Percentiles rank a stretch among this genome's conserved stretches.
Conservation (phyloP, 164 flowering plant species). For the Tetracentron sinense region DNA sequence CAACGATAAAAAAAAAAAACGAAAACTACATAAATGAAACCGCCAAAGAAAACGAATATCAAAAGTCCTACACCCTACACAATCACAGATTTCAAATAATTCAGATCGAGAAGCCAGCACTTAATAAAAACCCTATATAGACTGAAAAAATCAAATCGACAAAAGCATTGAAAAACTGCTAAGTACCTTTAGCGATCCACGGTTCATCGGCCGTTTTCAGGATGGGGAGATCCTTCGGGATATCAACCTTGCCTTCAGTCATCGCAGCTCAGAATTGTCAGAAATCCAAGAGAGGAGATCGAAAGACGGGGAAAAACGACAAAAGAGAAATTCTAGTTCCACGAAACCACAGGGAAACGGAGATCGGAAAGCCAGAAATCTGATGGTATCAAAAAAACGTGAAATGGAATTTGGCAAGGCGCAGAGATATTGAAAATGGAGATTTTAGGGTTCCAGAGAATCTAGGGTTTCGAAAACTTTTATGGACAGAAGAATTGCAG, state of each 20-base stretch:
- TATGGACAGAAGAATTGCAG: not conserved
- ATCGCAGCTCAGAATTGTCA: slow-evolving; percentile 19
- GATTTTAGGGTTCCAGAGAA: not conserved
- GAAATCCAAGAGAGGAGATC: slow-evolving; percentile 6
- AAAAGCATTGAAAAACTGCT: not conserved
- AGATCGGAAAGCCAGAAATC: not conserved
- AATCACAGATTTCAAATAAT: not conserved
- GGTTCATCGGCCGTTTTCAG: slow-evolving; percentile 44
- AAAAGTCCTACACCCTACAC: slow-evolving; percentile 11
- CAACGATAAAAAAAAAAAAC: not conserved
- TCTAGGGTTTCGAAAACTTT: slow-evolving; percentile 6
- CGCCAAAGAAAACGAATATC: not conserved
- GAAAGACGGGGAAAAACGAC: not conserved
- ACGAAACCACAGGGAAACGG: not conserved
- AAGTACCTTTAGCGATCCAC: slow-evolving; percentile 50
- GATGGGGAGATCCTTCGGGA: slow-evolving; percentile 70
- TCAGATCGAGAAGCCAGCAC: slow-evolving; percentile 20
- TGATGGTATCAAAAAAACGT: not conserved
- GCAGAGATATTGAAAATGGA: not conserved
- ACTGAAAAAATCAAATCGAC: not conserved
- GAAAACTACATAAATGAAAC: not conserved
- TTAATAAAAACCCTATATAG: slow-evolving; percentile 1
- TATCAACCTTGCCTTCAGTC: slow-evolving; percentile 67
- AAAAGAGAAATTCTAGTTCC: not conserved
- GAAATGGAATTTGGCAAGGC: not conserved